Evolutionary conservation across 2,329 filamentous ascomycete genomes (phyloP).

Genomic region (Cladosporium velox): DNA sequence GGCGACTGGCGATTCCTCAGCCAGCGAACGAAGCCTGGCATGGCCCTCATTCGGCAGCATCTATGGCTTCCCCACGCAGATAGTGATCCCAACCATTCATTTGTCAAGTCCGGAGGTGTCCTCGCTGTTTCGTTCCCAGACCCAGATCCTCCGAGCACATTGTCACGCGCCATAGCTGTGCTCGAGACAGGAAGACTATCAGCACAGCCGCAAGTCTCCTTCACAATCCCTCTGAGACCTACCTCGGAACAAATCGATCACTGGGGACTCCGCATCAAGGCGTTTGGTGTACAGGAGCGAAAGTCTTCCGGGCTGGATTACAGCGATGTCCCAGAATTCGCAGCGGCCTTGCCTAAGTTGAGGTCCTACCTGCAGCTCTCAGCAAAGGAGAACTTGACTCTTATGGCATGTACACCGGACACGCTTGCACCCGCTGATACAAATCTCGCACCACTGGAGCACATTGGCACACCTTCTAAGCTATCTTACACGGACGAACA

Average conservation of each 20-base stretch:
- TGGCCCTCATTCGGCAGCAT: slow-evolving; percentile 5
- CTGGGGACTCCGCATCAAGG: not conserved
- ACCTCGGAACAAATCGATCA: slow-evolving; percentile 3
- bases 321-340: not conserved
- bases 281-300: not conserved
- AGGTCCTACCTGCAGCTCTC: slow-evolving; percentile 59
- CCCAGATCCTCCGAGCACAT: not conserved
- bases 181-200: not conserved
- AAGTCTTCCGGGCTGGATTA: not conserved
- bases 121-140: slow-evolving; percentile 1
- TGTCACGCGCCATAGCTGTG: not conserved
- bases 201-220: not conserved
- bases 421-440: not conserved
- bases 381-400: slow-evolving; percentile 84
- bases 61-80: slow-evolving; percentile 4
- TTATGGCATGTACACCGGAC: slow-evolving; percentile 41
- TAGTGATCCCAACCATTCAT: not conserved
- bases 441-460: slow-evolving; percentile 1
- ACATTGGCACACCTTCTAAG: not conserved
- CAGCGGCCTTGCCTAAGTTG: slow-evolving; percentile 8
- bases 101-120: not conserved
- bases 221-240: slow-evolving; percentile 2
- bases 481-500: slow-evolving; percentile 9
- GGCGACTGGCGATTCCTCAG: slow-evolving; percentile 1
- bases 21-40: slow-evolving; percentile 4